These are phyloP conservation scores for Furcasterigmium furcatum DNA, from an alignment of 2,329 filamentous ascomycete genomes.

Conservation along the genomic window DNA sequence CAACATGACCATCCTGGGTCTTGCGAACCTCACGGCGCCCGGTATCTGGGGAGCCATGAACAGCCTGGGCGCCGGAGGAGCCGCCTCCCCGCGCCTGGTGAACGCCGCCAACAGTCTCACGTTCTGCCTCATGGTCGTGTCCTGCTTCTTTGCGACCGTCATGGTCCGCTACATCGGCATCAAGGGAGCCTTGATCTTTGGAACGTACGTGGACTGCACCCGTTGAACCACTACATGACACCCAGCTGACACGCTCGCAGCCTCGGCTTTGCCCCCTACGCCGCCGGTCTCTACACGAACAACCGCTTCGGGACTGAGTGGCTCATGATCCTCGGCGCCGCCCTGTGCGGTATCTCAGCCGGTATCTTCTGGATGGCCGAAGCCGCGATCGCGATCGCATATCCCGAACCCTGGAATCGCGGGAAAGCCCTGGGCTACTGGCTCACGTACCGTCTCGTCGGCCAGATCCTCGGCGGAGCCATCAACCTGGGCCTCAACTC, in stretches of 20 bases:
- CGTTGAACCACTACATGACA: neutral
- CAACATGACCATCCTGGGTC: constrained; percentile 67
- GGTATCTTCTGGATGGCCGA: constrained; percentile 77
- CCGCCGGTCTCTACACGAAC: constrained; percentile 69
- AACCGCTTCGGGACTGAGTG: constrained; percentile 68
- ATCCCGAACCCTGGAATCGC: constrained; percentile 67
- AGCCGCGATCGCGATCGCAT: constrained; percentile 68
- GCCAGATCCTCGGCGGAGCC: constrained; percentile 69
- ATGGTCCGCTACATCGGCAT: constrained; percentile 68
- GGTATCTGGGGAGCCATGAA: constrained; percentile 76
- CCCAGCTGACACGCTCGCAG: constrained; percentile 15
- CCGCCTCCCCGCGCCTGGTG: constrained; percentile 61
- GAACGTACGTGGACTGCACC: constrained; percentile 45
- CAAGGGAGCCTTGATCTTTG: constrained; percentile 67
- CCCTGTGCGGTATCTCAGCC: constrained; percentile 66
- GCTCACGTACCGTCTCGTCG: constrained; percentile 56
- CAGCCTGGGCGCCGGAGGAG: constrained; percentile 66
- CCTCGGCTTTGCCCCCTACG: constrained; percentile 68
- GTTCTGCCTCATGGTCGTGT: constrained; percentile 70
- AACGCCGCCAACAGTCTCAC: constrained; percentile 70
- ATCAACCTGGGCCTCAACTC: constrained; percentile 68
- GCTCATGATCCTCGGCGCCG: constrained; percentile 66
- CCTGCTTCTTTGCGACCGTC: constrained; percentile 62
- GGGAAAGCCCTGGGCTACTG: constrained; percentile 66
- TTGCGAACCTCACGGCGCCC: constrained; percentile 68